These are phyloP conservation scores for Chlorella variabilis DNA, from an alignment of 163 green algal genomes.

Conservation along the genomic window DNA sequence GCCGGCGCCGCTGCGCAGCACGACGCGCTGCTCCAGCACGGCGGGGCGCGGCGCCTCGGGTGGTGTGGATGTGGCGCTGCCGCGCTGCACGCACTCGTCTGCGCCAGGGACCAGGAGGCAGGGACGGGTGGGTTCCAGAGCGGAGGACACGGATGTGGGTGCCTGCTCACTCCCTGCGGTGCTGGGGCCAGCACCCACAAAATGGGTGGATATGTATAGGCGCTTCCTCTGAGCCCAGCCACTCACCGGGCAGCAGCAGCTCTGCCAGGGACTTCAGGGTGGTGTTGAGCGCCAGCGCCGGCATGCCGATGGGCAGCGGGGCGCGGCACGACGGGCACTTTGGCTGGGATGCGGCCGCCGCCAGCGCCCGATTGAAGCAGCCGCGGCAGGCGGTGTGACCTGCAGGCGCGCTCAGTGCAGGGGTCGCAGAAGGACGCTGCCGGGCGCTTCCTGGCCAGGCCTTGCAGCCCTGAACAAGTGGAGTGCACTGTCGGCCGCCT, in stretches of 20 bases:
- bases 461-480: no score
- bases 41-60: no score
- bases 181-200: background rate
- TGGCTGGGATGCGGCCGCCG: background rate
- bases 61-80: background rate
- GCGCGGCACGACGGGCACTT: conserved; percentile 9
- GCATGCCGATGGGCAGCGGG: background rate
- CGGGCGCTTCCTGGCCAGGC: no score
- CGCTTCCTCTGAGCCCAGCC: no score
- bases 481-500: no score
- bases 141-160: no score
- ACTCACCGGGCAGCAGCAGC: conserved; percentile 32
- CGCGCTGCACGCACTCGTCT: conserved; percentile 15
- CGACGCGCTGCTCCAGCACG: background rate
- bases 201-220: background rate
- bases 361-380: background rate
- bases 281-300: conserved; percentile 6
- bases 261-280: conserved; percentile 12
- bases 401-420: background rate
- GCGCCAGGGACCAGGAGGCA: background rate
- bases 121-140: no score
- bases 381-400: background rate
- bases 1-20: background rate
- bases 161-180: no score
- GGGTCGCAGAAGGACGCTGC: background rate